Conservation (phyloP, 768 basidiomycete genomes). For the Boletus speciosus region DNA sequence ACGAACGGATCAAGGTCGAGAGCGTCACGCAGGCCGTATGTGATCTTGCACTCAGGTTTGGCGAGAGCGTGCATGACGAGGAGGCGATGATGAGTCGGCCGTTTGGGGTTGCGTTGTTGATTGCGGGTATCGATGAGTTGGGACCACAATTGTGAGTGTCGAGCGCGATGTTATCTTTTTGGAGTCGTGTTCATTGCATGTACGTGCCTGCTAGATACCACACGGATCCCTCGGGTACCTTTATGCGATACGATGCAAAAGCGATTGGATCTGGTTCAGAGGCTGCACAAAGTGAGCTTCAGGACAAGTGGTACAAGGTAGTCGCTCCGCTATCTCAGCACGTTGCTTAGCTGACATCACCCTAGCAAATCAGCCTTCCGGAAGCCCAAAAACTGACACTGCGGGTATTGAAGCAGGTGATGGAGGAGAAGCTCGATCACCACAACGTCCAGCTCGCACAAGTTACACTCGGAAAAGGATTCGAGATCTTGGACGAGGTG, state of each 20-base stretch:
- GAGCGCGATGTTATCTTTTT: background rate
- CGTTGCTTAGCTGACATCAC: constrained; percentile 5
- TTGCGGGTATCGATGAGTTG: constrained; percentile 95
- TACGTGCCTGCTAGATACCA: constrained; percentile 65
- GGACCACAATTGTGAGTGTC: constrained; percentile 90
- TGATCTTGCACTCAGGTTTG: constrained; percentile 93
- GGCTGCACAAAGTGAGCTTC: constrained; percentile 94
- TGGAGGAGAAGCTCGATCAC: constrained; percentile 99
- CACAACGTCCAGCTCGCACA: constrained; percentile 98
- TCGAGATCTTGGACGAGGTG: constrained; percentile 82
- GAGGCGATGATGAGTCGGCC: constrained; percentile 99
- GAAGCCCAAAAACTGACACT: constrained; percentile 88
- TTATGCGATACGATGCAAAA: constrained; percentile 94
- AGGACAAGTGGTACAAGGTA: constrained; percentile 96
- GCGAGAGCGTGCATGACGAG: constrained; percentile 98
- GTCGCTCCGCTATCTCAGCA: constrained; percentile 5
- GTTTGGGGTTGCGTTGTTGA: constrained; percentile 95
- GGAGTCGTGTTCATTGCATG: constrained; percentile 2
- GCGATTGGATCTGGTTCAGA: constrained; percentile 98
- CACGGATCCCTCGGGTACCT: constrained; percentile 98
- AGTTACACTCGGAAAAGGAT: constrained; percentile 83
- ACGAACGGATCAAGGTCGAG: constrained; percentile 96
- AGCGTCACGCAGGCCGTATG: constrained; percentile 98
- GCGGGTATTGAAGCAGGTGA: constrained; percentile 94
- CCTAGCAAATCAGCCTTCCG: constrained; percentile 85